Base-by-base conservation (phyloP, 441 rosid genomes). In the Bocquillonia castaneifolia region DNA sequence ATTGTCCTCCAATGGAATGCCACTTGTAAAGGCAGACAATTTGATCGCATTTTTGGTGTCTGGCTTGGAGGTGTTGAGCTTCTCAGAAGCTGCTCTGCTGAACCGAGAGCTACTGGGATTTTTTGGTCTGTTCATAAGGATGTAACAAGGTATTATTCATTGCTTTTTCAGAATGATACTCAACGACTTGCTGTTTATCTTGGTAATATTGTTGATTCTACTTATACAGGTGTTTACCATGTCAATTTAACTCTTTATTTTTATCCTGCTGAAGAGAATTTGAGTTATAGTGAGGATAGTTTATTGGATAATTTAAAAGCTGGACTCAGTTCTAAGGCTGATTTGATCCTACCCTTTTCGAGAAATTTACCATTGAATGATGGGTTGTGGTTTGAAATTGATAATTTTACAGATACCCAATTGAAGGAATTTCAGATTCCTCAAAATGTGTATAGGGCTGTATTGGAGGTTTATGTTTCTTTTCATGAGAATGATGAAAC, bases 81-180 rank as follows among this genome's bases (percentile, higher is more conserved):
- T 83, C 93, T 93, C 69, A 81, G 97, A 61, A 87, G 98, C 82
- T 91, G 98, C 81, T 83, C 97, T 10, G 97, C 96, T 15, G 98
- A 93, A 85, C 97, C 98, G 5, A 80, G 76, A 5, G 63, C 82
- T 0, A 80, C 77, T 22, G 98, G 98, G 14, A 88, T 84, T 32
- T 58, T 86, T 32, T 93, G 96, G 98, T 83, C 79, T 1, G 91
- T 93, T 0, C 64, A 79, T 75, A 93, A 93, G 88, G 97, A 91
- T 70, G 73, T 93, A 13, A 89, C 94, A 0, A 84, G 81, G 94
- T 93, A 93, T 52, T 76, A 69, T 58, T 81, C 97, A 6, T 55
- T 88, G 68, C 87, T 93, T 56, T 65, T 80, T 52, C 83, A 77
- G 74, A 83, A 78, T 60, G 57, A 82, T 68, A 84, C 85, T 20